Base-by-base conservation (phyloP, 768 basidiomycete genomes). In the Cystobasidium ongulense region DNA sequence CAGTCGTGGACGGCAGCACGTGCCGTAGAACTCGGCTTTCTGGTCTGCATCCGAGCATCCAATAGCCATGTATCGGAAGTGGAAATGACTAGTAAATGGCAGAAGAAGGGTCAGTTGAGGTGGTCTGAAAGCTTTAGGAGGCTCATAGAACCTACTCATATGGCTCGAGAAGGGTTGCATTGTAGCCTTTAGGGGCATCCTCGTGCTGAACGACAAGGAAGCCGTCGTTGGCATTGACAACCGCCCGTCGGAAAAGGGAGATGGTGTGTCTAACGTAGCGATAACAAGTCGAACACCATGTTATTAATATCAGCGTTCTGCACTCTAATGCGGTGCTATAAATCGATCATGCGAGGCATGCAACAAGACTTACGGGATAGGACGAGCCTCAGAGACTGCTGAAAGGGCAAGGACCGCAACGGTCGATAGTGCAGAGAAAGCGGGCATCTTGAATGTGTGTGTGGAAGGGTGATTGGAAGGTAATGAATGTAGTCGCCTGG, bases 31-130 rank as follows among this genome's bases (percentile, higher is more conserved):
- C 25, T 29, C 35, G 33, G 54, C 68, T 21, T 46, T 43, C 53
- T 59, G 3, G 53, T 71, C 68, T 7, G 59, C 68, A 43, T 71
- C 68, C 1, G 2, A 11, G 68, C 68, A 71, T 15, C 68, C 68
- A 25, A 71, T 71, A 10, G 68, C 68, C 68, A 46, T 71, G 68
- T 59, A 71, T 1, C 68, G 68, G 54, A 71, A 71, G 35, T 71
- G 68, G 43, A 17, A 71, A 21, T 71, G 50, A 25, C 68, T 71
- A 27, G 11, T n/a, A 54, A n/a, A 5, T 8, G 11, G 17, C 21
- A 31, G 13, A 52, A 5, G 21, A 15, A 8, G 3, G 8, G 39
- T 41, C 33, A 52, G 13, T 31, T 13, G 21, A 33, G 3, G 11
- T 18, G 13, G 13, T 17, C 13, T 43, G 11, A 2, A 8, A 15